Base-by-base conservation (phyloP, 129 eudicot genomes). In the Centella asiatica region DNA sequence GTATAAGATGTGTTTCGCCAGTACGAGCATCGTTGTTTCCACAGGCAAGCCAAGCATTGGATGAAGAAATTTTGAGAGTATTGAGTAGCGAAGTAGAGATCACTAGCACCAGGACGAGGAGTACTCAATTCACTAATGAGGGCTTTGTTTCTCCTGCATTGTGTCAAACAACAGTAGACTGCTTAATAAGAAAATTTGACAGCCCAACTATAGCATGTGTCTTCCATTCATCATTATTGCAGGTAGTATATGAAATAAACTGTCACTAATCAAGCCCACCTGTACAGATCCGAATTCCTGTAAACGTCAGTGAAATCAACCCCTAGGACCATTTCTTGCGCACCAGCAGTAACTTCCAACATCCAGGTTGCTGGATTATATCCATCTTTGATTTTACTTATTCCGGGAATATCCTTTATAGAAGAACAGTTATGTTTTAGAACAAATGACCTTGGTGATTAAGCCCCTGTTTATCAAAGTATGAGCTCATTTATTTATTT, bases 1-100 rank as follows among this genome's bases (percentile, higher is more conserved):
- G 95, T 83, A 70, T 90, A 89, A 22, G 85, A 62, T 8, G 97
- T 85, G 67, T 83, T 89, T 17, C 95, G 78, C 97, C 97, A 85
- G 74, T 89, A 89, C 4, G 97, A 89, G 77, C 66, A 67, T 53
- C 75, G 72, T 62, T 85, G 92, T 75, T 90, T 90, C 93, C 95
- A 90, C 33, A 90, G 65, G 74, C 95, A 85, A 40, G 95, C 97
- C 13, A 75, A 15, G 72, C 83, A 76, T 18, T 90, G 97, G 56
- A 49, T 59, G 48, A 62, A n/a, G 77, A 86, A 90, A 10, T 95
- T 47, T 20, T 83, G 92, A 0, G 95, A 67, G 63, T 45, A 90
- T 52, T 75, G 76, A 23, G 79, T 76, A 0, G 86, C 81, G 74
- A 90, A 90, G 40, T 81, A 62, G 34, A 90, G 78, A 54, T 85